A percentile compares a stretch with the other conserved stretches of the same genome.
Evolutionary conservation across 306 rosid genomes (phyloP).

Genomic region (Abrus pulchellus): DNA sequence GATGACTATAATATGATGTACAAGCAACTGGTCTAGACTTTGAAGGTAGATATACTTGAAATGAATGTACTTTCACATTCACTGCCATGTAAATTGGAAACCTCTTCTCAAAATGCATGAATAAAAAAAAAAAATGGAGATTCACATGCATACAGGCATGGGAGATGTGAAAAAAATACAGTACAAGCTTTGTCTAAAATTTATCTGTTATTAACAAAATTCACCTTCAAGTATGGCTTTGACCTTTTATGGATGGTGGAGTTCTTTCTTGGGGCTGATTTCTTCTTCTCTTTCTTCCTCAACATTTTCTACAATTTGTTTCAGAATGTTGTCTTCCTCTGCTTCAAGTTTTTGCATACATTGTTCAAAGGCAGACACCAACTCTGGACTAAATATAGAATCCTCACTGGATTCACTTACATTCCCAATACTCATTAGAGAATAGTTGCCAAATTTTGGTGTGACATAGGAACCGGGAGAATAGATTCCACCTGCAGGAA

Average conservation of each 20-base stretch:
- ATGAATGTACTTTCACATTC: conserved; percentile 21
- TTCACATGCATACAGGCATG: conserved; percentile 33
- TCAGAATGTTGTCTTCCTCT: conserved; percentile 60
- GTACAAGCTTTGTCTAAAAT: background rate
- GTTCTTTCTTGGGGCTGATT: conserved; percentile 31
- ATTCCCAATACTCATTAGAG: conserved; percentile 40
- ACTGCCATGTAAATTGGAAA: conserved; percentile 23
- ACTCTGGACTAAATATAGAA: conserved; percentile 59
- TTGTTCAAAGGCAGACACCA: conserved; percentile 58
- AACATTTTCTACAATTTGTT: conserved; percentile 51
- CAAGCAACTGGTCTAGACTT: conserved; percentile 17
- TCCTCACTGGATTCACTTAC: conserved; percentile 45
- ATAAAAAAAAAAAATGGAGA: conserved; percentile 4
- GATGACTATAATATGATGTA: background rate
- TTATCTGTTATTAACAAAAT: conserved; percentile 22
- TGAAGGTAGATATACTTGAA: background rate
- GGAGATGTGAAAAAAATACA: conserved; percentile 21
- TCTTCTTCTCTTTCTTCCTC: conserved; percentile 50
- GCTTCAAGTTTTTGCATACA: conserved; percentile 60
- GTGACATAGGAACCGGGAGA: conserved; percentile 60
- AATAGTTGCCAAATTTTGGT: conserved; percentile 62
- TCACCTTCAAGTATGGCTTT: conserved; percentile 21
- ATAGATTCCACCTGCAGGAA: conserved; percentile 50
- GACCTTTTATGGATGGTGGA: conserved; percentile 6
- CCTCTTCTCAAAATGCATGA: conserved; percentile 7